Percentiles rank a stretch among this genome's conserved stretches.
Evolutionary conservation across 129 eudicot species (phyloP).

Genomic region (Ambrosia trifida): DNA sequence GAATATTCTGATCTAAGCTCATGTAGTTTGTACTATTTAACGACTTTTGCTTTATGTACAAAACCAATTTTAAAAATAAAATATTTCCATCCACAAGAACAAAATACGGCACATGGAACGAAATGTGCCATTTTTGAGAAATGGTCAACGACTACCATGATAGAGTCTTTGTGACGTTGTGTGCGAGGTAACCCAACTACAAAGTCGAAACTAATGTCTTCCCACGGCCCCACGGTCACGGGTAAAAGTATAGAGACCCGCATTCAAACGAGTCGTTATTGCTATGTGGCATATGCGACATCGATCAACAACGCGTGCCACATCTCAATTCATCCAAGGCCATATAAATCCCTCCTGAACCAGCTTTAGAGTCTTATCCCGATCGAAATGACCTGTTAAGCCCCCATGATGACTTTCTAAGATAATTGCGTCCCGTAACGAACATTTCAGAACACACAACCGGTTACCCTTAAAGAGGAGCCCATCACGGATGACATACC

Average conservation of each 20-base stretch:
- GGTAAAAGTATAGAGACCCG: neutral
- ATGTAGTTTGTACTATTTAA: too few relatives aligned
- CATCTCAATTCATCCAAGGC: neutral
- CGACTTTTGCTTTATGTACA: too few relatives aligned
- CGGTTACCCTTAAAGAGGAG: too few relatives aligned
- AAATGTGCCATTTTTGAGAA: slow-evolving; percentile 14
- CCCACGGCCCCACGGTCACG: neutral
- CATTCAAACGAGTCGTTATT: neutral
- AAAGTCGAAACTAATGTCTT: slow-evolving; percentile 2
- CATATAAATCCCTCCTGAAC: neutral
- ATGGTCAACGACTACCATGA: neutral
- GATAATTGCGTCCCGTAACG: too few relatives aligned
- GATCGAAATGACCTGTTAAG: too few relatives aligned
- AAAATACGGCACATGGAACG: neutral
- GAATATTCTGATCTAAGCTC: too few relatives aligned
- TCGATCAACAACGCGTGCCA: neutral
- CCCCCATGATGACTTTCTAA: too few relatives aligned
- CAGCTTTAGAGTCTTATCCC: neutral
- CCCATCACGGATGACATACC: too few relatives aligned
- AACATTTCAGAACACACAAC: too few relatives aligned
- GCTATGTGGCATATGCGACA: neutral
- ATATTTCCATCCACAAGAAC: too few relatives aligned
- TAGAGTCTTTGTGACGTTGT: neutral
- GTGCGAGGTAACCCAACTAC: neutral
- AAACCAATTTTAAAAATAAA: too few relatives aligned